A percentile compares a stretch with the other conserved stretches of the same genome.
Evolutionary conservation across 2,329 filamentous ascomycete genomes (phyloP).

Genomic region (Colletotrichum sp.): DNA sequence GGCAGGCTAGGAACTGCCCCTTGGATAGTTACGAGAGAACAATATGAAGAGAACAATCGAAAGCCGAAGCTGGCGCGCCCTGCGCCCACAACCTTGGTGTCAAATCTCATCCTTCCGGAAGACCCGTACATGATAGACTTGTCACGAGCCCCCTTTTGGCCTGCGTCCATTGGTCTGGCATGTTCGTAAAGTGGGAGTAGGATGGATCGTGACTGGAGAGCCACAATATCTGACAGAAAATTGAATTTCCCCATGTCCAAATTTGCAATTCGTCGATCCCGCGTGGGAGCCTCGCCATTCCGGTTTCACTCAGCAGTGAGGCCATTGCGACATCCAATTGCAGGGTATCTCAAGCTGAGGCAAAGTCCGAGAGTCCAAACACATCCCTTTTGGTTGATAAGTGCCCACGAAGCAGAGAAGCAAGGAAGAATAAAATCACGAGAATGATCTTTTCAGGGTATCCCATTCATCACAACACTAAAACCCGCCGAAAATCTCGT

Average conservation of each 20-base stretch:
- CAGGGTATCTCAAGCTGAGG: not conserved
- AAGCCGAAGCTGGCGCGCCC: not conserved
- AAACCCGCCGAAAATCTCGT: not conserved
- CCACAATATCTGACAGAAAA: not conserved
- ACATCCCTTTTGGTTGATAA: not conserved
- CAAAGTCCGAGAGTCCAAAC: not conserved
- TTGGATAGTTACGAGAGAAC: not conserved
- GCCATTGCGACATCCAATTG: not conserved
- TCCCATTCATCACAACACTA: constrained; percentile 13
- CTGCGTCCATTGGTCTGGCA: not conserved
- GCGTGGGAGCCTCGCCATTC: not conserved
- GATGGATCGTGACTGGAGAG: not conserved
- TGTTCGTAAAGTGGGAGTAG: not conserved
- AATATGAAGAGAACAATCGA: not conserved
- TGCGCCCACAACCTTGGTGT: not conserved
- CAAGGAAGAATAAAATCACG: not conserved
- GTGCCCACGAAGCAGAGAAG: not conserved
- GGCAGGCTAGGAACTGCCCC: not conserved
- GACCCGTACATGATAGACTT: not conserved
- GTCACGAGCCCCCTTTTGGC: not conserved
- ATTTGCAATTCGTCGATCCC: not conserved
- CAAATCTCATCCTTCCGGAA: not conserved
- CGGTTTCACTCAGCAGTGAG: not conserved
- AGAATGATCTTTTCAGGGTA: constrained; percentile 9
- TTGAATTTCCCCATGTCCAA: not conserved